These are phyloP conservation scores for Boletellus ananas DNA, from an alignment of 768 basidiomycete genomes.

Conservation along the genomic window DNA sequence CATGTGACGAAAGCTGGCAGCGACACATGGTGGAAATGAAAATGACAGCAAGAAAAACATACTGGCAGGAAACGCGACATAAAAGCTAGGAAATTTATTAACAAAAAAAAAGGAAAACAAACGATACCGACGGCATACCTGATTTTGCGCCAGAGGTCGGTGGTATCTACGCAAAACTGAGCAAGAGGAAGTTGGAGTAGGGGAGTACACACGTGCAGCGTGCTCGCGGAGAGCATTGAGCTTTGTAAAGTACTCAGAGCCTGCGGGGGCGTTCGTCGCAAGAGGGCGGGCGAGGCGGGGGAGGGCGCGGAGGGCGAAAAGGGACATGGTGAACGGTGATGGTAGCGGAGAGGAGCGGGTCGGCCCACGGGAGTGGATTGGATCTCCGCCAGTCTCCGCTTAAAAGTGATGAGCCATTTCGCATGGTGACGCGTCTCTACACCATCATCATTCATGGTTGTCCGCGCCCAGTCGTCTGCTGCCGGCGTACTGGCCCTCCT, in stretches of 20 bases:
- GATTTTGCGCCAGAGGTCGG: conserved; percentile 84
- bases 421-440: conserved; percentile 46
- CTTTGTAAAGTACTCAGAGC: conserved; percentile 45
- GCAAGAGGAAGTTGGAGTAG: conserved; percentile 2
- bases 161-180: conserved; percentile 49
- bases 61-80: conserved; percentile 74
- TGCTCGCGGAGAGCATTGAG: conserved; percentile 60
- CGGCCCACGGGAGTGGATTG: conserved; percentile 23
- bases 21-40: conserved; percentile 7
- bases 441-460: conserved; percentile 42
- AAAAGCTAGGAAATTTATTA: conserved; percentile 52
- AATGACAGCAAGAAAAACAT: conserved; percentile 27
- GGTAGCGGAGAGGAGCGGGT: conserved; percentile 18
- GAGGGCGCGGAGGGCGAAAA: conserved; percentile 47
- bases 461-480: conserved; percentile 72
- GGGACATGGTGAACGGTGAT: conserved; percentile 38
- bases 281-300: conserved; percentile 33
- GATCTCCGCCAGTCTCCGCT: conserved; percentile 29
- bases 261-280: conserved; percentile 37
- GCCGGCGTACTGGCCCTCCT: conserved; percentile 91
- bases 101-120: conserved; percentile 1
- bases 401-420: conserved; percentile 27
- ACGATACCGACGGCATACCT: conserved; percentile 45
- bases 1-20: conserved; percentile 21
- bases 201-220: conserved; percentile 49